Evolutionary conservation across 2,329 filamentous ascomycete genomes (phyloP).

Genomic region (Westerdykella sp.): DNA sequence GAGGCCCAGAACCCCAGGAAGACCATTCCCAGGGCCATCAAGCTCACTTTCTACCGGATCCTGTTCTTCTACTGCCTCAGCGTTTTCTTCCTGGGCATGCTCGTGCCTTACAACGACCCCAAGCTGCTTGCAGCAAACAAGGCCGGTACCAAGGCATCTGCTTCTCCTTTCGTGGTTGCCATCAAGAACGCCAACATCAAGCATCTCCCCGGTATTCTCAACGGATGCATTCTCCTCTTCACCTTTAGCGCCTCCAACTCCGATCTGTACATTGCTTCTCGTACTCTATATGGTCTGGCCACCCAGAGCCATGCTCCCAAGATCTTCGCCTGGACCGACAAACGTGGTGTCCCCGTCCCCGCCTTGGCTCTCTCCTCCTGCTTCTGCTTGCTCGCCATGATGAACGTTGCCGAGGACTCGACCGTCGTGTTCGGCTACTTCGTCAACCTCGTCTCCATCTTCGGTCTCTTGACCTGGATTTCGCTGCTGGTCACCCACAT

Average conservation of each 20-base stretch:
- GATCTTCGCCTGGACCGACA: conserved; percentile 66
- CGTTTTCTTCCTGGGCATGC: conserved; percentile 69
- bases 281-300: conserved; percentile 67
- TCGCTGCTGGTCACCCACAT: conserved; percentile 46
- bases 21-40: conserved; percentile 71
- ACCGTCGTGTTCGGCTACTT: conserved; percentile 45
- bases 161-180: conserved; percentile 70
- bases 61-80: conserved; percentile 71
- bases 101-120: conserved; percentile 63
- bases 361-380: conserved; percentile 56
- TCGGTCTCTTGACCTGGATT: conserved; percentile 44
- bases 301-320: conserved; percentile 64
- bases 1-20: conserved; percentile 74
- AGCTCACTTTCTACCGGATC: conserved; percentile 75
- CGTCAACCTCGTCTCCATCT: conserved; percentile 41
- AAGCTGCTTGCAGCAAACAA: conserved; percentile 55
- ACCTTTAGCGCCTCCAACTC: conserved; percentile 74
- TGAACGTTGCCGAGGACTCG: conserved; percentile 41
- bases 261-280: conserved; percentile 67
- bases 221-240: conserved; percentile 68
- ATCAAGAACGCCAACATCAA: conserved; percentile 59
- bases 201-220: conserved; percentile 44
- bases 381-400: conserved; percentile 62
- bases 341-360: conserved; percentile 63
- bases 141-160: conserved; percentile 47